phyloP scores from a whole-genome alignment of 768 basidiomycete genomes.

The Cystofilobasidium ferigula region DNA sequence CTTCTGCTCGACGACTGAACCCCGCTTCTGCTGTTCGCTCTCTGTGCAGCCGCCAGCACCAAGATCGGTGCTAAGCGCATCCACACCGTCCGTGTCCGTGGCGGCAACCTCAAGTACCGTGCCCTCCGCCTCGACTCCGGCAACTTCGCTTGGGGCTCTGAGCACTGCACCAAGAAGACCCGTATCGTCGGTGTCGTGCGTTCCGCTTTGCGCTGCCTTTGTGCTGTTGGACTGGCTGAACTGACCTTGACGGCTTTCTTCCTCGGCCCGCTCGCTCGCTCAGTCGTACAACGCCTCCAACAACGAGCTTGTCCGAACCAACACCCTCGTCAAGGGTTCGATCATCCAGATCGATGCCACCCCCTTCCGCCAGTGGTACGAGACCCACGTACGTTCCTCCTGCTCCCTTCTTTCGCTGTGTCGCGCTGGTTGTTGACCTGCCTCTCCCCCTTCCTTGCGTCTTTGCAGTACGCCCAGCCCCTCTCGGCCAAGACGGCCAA shows the following conservation, averaged over 20 bases:
- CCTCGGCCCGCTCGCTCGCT: background rate
- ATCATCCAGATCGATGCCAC: slow-evolving; percentile 97
- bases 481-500: slow-evolving; percentile 51
- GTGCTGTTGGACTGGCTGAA: background rate
- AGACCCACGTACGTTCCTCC: slow-evolving; percentile 67
- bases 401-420: background rate
- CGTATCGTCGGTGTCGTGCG: slow-evolving; percentile 89
- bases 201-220: slow-evolving; percentile 29
- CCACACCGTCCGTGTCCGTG: slow-evolving; percentile 87
- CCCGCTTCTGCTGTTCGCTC: background rate
- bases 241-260: background rate
- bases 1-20: background rate
- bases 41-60: slow-evolving; percentile 63
- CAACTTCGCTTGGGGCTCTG: slow-evolving; percentile 98
- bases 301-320: slow-evolving; percentile 99
- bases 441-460: background rate
- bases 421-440: background rate
- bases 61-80: slow-evolving; percentile 92
- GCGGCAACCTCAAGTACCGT: slow-evolving; percentile 88
- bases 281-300: slow-evolving; percentile 84
- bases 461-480: slow-evolving; percentile 75
- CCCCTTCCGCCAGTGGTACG: slow-evolving; percentile 99
- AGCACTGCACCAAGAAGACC: slow-evolving; percentile 87
- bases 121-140: slow-evolving; percentile 92
- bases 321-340: slow-evolving; percentile 93